These are phyloP conservation scores for Cercospora sojina DNA, from an alignment of 2,329 filamentous ascomycete genomes.

Conservation along the genomic window DNA sequence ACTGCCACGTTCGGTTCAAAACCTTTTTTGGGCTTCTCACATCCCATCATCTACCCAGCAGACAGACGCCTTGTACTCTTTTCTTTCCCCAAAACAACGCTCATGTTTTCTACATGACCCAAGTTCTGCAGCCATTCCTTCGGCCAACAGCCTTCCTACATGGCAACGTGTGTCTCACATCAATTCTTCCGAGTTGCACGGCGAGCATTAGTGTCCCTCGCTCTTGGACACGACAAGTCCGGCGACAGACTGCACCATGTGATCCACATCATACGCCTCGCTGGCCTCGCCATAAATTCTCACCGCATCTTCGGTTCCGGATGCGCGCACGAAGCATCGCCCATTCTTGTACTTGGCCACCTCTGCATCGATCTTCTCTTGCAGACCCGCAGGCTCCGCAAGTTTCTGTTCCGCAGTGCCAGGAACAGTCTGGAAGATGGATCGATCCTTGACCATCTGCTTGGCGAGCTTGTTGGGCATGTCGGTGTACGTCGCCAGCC, in stretches of 20 bases:
- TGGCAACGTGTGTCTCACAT: not conserved
- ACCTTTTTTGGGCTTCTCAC: not conserved
- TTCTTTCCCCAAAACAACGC: not conserved
- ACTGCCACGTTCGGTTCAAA: not conserved
- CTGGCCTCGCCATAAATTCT: constrained; percentile 94
- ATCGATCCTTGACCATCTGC: constrained; percentile 84
- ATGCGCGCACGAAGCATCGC: constrained; percentile 85
- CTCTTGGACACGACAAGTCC: constrained; percentile 24
- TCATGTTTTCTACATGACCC: not conserved
- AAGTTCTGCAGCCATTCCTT: not conserved
- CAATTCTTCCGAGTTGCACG: not conserved
- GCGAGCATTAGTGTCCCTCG: not conserved
- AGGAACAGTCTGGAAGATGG: constrained; percentile 85
- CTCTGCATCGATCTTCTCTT: constrained; percentile 80
- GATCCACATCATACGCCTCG: constrained; percentile 83
- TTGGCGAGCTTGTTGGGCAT: constrained; percentile 93
- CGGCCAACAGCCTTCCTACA: not conserved
- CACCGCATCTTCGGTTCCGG: constrained; percentile 93
- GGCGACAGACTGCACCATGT: constrained; percentile 78
- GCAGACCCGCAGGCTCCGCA: constrained; percentile 72
- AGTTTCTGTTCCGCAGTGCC: constrained; percentile 76
- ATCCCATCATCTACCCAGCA: not conserved
- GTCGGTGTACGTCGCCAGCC: constrained; percentile 89
- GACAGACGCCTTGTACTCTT: not conserved
- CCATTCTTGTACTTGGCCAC: constrained; percentile 90